phyloP scores from a whole-genome alignment of 768 basidiomycete genomes.

The Agaricus subrufescens region DNA sequence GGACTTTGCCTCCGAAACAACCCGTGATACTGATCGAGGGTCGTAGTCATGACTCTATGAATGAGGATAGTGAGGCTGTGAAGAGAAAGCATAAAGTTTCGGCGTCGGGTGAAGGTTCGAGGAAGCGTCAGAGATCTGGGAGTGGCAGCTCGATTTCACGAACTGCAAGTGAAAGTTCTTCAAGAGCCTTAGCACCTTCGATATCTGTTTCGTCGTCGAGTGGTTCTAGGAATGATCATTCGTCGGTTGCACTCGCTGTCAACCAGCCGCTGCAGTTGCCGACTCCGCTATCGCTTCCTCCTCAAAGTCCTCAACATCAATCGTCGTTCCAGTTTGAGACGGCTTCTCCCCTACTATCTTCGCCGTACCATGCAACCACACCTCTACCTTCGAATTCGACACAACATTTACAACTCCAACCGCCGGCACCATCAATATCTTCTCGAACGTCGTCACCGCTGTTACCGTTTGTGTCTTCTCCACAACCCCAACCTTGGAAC shows the following conservation, averaged over 20 bases:
- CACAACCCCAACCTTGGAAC: not conserved
- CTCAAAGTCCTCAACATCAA: not conserved
- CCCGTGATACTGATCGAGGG: not conserved
- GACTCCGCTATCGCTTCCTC: not conserved
- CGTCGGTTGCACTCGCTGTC: not conserved
- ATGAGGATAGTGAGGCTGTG: not conserved
- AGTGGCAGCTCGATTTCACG: not conserved
- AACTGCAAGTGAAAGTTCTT: not conserved
- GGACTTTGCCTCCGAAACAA: slow-evolving; percentile 3
- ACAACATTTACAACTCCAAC: not conserved
- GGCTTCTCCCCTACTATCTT: not conserved
- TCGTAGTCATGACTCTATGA: not conserved
- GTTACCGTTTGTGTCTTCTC: not conserved
- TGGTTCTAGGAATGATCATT: not conserved
- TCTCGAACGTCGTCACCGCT: not conserved
- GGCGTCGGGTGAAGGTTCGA: not conserved
- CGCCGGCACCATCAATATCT: not conserved
- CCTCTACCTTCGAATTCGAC: not conserved
- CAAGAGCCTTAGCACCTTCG: not conserved
- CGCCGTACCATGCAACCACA: not conserved
- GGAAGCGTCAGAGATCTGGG: slow-evolving; percentile 1
- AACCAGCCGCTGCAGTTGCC: not conserved
- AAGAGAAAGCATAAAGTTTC: not conserved
- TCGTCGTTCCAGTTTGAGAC: slow-evolving; percentile 3
- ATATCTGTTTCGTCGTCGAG: not conserved